phyloP scores from a whole-genome alignment of 257 asterid genomes.

The Gentiana macrophylla region DNA sequence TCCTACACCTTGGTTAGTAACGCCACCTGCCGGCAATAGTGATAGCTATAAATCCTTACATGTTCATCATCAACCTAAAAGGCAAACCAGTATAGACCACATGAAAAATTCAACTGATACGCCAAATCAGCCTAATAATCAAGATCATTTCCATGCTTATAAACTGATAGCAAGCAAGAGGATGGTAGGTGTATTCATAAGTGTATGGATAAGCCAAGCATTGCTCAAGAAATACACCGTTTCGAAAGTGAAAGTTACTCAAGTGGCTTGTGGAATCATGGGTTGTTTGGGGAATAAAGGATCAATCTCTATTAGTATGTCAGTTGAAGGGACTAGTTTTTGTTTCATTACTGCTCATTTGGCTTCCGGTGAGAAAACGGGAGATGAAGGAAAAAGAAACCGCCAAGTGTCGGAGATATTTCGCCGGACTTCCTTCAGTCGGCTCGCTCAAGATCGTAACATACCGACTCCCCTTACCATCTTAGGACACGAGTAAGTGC shows the following conservation, averaged over 20 bases:
- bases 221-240: slow-evolving; percentile 34
- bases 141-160: slow-evolving; percentile 27
- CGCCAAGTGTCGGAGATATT: slow-evolving; percentile 75
- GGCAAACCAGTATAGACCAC: slow-evolving; percentile 5
- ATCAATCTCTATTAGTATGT: slow-evolving; percentile 71
- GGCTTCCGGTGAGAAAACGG: slow-evolving; percentile 94
- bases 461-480: slow-evolving; percentile 52
- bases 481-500: slow-evolving; percentile 85
- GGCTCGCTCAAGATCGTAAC: slow-evolving; percentile 38
- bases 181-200: slow-evolving; percentile 92
- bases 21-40: slow-evolving; percentile 21
- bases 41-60: slow-evolving; percentile 28
- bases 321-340: slow-evolving; percentile 67
- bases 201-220: slow-evolving; percentile 80
- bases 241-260: slow-evolving; percentile 54
- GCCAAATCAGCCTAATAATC: slow-evolving; percentile 15
- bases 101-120: slow-evolving; percentile 8
- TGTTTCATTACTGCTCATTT: slow-evolving; percentile 88
- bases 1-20: slow-evolving; percentile 53
- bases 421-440: slow-evolving; percentile 56
- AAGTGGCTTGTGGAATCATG: slow-evolving; percentile 94
- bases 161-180: slow-evolving; percentile 76
- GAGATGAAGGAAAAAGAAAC: slow-evolving; percentile 84
- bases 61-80: slow-evolving; percentile 10
- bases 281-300: slow-evolving; percentile 93